Evolutionary conservation across 177 flowering plant genomes (phyloP).

Genomic region (Tripterygium wilfordii): DNA sequence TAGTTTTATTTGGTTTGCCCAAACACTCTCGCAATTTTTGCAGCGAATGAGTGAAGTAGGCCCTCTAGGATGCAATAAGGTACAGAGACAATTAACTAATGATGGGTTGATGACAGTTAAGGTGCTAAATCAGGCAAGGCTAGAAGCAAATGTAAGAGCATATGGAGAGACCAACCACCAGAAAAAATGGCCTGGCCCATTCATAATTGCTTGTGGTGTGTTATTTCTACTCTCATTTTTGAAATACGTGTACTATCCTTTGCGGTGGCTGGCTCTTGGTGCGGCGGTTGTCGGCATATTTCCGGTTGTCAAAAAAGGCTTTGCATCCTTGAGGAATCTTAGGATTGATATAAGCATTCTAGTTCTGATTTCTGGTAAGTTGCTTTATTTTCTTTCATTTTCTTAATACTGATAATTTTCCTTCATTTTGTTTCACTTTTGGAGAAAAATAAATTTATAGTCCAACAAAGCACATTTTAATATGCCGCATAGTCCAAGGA

Average conservation of each 20-base stretch:
- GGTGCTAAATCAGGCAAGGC: conserved; percentile 50
- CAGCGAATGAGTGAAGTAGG: too few species aligned
- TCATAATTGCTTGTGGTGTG: conserved; percentile 25
- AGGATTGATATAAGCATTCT: conserved; percentile 51
- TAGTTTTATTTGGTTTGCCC: too few species aligned
- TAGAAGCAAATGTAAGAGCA: conserved; percentile 44
- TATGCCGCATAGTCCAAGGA: too few species aligned
- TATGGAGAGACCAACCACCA: conserved; percentile 16
- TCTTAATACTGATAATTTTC: too few species aligned
- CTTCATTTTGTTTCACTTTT: too few species aligned
- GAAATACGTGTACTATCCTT: conserved; percentile 26
- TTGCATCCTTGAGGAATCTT: conserved; percentile 24
- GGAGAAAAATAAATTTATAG: too few species aligned
- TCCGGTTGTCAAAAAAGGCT: conserved; percentile 30
- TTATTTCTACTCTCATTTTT: conserved; percentile 25
- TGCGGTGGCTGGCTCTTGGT: conserved; percentile 33
- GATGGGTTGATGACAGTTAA: conserved; percentile 46
- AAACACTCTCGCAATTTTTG: too few species aligned
- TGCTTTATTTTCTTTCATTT: too few species aligned
- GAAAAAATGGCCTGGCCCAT: conserved; percentile 46
- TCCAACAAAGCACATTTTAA: too few species aligned
- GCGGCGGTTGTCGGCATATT: conserved; percentile 33
- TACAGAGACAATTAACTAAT: too few species aligned
- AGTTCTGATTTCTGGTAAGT: conserved; percentile 39
- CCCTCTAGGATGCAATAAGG: too few species aligned